Base-by-base conservation (phyloP, 441 rosid species). In the Pelargonium fulgidum region DNA sequence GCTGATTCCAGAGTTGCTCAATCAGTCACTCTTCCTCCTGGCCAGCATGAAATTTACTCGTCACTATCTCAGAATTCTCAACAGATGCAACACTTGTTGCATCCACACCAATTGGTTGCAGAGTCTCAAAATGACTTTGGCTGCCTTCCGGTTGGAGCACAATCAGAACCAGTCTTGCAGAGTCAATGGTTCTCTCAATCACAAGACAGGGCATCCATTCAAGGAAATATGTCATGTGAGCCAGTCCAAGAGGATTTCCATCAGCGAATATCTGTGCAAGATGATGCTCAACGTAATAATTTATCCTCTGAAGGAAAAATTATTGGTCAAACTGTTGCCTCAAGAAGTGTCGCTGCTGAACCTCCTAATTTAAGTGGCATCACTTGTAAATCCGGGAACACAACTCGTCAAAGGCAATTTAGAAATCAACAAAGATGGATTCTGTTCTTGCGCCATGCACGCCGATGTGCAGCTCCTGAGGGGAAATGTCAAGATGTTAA, bases 351-450 rank as follows among this genome's bases (percentile, higher is more conserved):
- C 68, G 70, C 78, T 7, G 69, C 77, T 4, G 91, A 83, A 75
- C 80, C 84, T 42, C 79, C 79, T 54, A 86, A 74, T 73, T 75
- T 83, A 44, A 76, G 74, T 62, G 76, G 79, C 68, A 74, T 84
- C 52, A 70, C 83, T 73, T 78, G 74, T 78, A 91, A 76, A 76
- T 81, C 85, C 72, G 87, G 85, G 79, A 86, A 77, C 64, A 82
- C 89, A 66, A 84, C 81, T 78, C 88, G 78, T 71, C 96, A 92
- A 58, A 80, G 86, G 65, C 90, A 88, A 75, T 90, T 85, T 75
- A 83, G 79, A 76, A 86, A 91, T 75, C 99, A 96, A 75, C 86
- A 80, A 76, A 89, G 79, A 71, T 96, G 99, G 98, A 91, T 96
- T 74, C 76, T 96, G 83, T 85, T 92, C 77, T 75, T 96, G 81